These are phyloP conservation scores for Takakia lepidozioides DNA, from an alignment of 225 moss, liverwort and hornwort species.

Conservation along the genomic window DNA sequence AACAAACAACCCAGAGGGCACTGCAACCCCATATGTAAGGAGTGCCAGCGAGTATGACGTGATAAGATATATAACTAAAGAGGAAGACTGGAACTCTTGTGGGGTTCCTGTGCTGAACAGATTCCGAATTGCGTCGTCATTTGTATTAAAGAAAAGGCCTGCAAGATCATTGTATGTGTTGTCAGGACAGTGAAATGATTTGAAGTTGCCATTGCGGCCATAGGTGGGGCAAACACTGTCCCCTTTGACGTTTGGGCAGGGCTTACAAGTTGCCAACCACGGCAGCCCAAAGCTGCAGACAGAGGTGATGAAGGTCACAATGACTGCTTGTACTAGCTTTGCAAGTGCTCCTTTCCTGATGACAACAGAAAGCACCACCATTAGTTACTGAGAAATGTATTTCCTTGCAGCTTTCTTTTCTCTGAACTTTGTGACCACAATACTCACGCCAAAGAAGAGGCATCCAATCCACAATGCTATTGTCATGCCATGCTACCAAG, in stretches of 20 bases:
- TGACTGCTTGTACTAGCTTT: too few relatives aligned
- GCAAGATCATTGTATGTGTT: constrained; percentile 44
- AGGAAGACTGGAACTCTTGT: constrained; percentile 21
- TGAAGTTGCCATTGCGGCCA: constrained; percentile 35
- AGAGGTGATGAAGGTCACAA: too few relatives aligned
- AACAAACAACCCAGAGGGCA: constrained; percentile 47
- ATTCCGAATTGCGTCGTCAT: constrained; percentile 44
- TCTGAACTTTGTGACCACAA: too few relatives aligned
- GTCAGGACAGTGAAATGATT: constrained; percentile 27
- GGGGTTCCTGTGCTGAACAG: constrained; percentile 33
- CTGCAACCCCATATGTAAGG: constrained; percentile 35
- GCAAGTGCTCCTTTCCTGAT: too few relatives aligned
- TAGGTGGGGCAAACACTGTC: constrained; percentile 25
- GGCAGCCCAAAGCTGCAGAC: too few relatives aligned
- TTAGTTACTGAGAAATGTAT: too few relatives aligned
- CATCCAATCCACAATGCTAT: too few relatives aligned
- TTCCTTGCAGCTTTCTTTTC: too few relatives aligned
- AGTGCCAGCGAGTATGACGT: constrained; percentile 25
- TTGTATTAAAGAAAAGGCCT: constrained; percentile 45
- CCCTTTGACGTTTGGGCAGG: constrained; percentile 19
- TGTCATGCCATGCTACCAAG: too few relatives aligned
- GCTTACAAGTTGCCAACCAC: constrained; percentile 27
- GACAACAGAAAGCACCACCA: too few relatives aligned
- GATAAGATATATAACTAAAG: constrained; percentile 29
- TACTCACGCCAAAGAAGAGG: too few relatives aligned